Percentiles rank a stretch among this genome's conserved stretches.
Conservation (phyloP, 202 grass and related monocot species). For the Setaria viridis region DNA sequence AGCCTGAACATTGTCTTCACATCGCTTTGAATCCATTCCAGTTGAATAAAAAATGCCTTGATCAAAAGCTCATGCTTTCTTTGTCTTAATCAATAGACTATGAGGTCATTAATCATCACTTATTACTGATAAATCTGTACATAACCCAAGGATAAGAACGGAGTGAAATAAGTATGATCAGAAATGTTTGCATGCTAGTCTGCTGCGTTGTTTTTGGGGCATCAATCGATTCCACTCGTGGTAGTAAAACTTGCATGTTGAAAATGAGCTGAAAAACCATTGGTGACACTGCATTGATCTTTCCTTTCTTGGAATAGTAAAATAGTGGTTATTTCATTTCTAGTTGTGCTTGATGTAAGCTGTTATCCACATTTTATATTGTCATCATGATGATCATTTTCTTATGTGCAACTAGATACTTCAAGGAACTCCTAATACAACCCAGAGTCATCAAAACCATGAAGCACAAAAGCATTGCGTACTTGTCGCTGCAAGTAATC, state of each 20-base stretch:
- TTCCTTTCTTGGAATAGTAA: conserved; percentile 33
- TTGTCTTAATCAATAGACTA: conserved; percentile 17
- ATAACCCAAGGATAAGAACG: conserved; percentile 5
- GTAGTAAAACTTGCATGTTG: conserved; percentile 16
- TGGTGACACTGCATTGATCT: conserved; percentile 18
- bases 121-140: not conserved
- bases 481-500: conserved; percentile 93
- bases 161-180: conserved; percentile 12
- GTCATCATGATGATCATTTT: conserved; percentile 37
- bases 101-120: conserved; percentile 7
- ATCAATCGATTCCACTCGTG: not conserved
- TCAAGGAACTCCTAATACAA: conserved; percentile 45
- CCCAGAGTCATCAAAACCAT: conserved; percentile 69
- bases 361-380: not conserved
- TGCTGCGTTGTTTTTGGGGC: not conserved
- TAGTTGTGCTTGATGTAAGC: conserved; percentile 1
- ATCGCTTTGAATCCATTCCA: conserved; percentile 10
- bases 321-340: not conserved
- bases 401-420: conserved; percentile 64
- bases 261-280: conserved; percentile 11
- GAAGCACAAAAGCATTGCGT: conserved; percentile 96
- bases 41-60: not conserved
- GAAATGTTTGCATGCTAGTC: conserved; percentile 25
- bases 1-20: conserved; percentile 5
- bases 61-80: conserved; percentile 24